These are phyloP conservation scores for Collybia mongolica DNA, from an alignment of 768 basidiomycete genomes.

Conservation along the genomic window DNA sequence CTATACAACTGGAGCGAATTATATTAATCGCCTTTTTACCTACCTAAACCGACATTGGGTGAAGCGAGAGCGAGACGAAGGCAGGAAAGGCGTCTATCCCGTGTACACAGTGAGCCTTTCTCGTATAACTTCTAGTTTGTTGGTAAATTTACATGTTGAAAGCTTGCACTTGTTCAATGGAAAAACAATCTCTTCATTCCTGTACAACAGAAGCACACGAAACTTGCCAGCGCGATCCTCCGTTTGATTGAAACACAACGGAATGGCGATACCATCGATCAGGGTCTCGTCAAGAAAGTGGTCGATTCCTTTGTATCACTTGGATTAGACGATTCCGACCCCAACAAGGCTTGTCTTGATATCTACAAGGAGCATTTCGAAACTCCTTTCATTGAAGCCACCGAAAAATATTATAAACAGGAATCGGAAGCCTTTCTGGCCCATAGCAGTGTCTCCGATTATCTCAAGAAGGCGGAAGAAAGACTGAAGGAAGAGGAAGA, in stretches of 20 bases:
- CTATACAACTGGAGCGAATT: constrained; percentile 96
- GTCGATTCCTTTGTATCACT: constrained; percentile 95
- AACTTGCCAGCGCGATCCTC: constrained; percentile 85
- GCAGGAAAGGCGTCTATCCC: constrained; percentile 89
- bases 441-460: constrained; percentile 88
- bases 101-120: constrained; percentile 82
- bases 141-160: constrained; percentile 9
- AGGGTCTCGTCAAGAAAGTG: constrained; percentile 89
- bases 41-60: constrained; percentile 99
- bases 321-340: constrained; percentile 89
- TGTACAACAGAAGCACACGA: constrained; percentile 78
- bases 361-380: constrained; percentile 94
- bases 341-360: constrained; percentile 90
- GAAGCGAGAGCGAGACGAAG: constrained; percentile 96
- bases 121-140: not conserved
- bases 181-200: constrained; percentile 86
- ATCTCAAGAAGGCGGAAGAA: constrained; percentile 92
- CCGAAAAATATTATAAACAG: constrained; percentile 87
- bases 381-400: constrained; percentile 81
- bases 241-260: constrained; percentile 90
- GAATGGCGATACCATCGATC: constrained; percentile 93
- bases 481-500: constrained; percentile 93
- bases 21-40: constrained; percentile 95
- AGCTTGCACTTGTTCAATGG: constrained; percentile 97
- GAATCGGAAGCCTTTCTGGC: constrained; percentile 91